Percentiles rank a stretch among this genome's conserved stretches.
These are phyloP conservation scores for Colletotrichum siamense DNA, from an alignment of 2,329 filamentous ascomycete species.

Conservation along the genomic window DNA sequence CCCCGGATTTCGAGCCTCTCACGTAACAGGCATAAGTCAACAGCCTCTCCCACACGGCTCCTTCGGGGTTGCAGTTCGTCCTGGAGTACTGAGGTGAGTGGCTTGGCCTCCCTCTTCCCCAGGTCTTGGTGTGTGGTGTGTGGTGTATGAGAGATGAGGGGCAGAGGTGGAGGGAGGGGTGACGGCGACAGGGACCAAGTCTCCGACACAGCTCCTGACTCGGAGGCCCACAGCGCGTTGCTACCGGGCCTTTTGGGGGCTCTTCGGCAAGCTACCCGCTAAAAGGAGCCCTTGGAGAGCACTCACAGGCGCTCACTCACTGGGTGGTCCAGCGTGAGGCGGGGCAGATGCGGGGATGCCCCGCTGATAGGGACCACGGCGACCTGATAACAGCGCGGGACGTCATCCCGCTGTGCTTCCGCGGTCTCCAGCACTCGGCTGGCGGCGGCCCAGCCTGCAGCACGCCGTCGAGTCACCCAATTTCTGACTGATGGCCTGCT, in stretches of 20 bases:
- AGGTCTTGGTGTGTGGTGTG: neutral
- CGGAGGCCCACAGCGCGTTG: neutral
- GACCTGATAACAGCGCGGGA: neutral
- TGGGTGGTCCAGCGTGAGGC: neutral
- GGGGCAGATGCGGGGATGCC: neutral
- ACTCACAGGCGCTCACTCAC: neutral
- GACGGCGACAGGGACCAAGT: neutral
- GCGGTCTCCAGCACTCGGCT: conserved; percentile 10
- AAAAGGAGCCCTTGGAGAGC: neutral
- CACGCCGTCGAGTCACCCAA: neutral
- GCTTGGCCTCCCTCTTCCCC: neutral
- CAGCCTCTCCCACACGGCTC: neutral
- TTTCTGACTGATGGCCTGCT: neutral
- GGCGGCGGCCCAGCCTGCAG: conserved; percentile 15
- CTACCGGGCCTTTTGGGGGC: neutral
- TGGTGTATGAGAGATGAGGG: neutral
- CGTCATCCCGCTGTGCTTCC: conserved; percentile 17
- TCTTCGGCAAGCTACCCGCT: neutral
- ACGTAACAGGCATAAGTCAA: neutral
- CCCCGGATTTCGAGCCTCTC: neutral
- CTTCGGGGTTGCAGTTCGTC: neutral
- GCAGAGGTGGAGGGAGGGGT: neutral
- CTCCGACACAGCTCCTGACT: neutral
- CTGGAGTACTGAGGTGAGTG: neutral
- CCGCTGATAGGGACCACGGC: neutral